Conservation (phyloP, 148 eudicot species). For the Rhododendron williamsianum region DNA sequence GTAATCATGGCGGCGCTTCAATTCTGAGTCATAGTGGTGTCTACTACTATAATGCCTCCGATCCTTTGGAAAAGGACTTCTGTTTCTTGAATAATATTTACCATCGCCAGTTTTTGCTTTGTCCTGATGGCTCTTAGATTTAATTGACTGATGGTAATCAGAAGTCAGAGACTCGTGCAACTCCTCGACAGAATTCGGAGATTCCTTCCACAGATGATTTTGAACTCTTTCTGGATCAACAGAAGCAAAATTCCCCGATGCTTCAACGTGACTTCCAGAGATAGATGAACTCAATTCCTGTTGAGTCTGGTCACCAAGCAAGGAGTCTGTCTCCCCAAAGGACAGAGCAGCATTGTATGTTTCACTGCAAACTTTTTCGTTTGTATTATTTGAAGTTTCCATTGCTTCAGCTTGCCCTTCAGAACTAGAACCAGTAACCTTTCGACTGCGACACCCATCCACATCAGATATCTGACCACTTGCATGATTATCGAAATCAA, state of each 20-base stretch:
- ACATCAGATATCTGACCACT: slow-evolving; percentile 20
- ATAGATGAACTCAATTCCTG: slow-evolving; percentile 1
- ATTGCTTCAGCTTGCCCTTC: slow-evolving; percentile 17
- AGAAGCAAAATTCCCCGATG: slow-evolving; percentile 5
- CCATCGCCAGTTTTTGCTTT: slow-evolving; percentile 4
- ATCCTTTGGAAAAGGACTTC: slow-evolving; percentile 7
- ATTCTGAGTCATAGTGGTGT: background rate
- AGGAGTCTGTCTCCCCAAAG: slow-evolving; percentile 12
- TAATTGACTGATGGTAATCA: slow-evolving; percentile 11
- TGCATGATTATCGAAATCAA: slow-evolving; percentile 16
- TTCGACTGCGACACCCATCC: background rate
- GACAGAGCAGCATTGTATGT: slow-evolving; percentile 10
- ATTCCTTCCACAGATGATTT: background rate
- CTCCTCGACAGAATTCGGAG: slow-evolving; percentile 11
- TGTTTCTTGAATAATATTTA: slow-evolving; percentile 14
- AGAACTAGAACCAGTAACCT: slow-evolving; percentile 11
- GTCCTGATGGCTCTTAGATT: slow-evolving; percentile 12
- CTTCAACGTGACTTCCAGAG: slow-evolving; percentile 12
- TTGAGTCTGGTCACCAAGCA: slow-evolving; percentile 7
- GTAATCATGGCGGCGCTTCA: slow-evolving; percentile 3
- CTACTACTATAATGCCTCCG: background rate
- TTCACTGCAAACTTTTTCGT: slow-evolving; percentile 9
- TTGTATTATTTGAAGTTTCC: slow-evolving; percentile 15
- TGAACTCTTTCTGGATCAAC: slow-evolving; percentile 5
- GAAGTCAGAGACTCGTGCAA: slow-evolving; percentile 7